Percentiles rank a stretch among this genome's conserved stretches.
These are phyloP conservation scores for Sporothrix schenckii DNA, from an alignment of 2,329 filamentous ascomycete species.

Conservation along the genomic window DNA sequence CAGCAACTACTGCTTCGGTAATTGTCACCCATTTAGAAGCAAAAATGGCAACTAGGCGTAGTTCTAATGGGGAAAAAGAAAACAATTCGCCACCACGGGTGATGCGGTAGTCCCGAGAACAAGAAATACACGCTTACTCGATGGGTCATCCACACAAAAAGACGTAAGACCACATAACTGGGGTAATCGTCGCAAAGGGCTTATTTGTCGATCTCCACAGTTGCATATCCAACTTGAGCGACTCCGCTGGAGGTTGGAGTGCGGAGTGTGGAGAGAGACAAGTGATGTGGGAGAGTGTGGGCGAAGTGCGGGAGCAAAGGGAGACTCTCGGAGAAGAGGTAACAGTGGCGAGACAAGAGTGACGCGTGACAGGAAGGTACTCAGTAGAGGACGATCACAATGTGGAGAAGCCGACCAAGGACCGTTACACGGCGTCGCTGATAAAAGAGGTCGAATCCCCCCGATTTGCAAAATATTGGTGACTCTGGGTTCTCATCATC, in stretches of 20 bases:
- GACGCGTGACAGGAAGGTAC: neutral
- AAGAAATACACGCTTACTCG: neutral
- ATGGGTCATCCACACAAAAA: no score
- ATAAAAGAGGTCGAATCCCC: neutral
- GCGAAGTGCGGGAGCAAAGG: neutral
- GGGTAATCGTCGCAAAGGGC: no score
- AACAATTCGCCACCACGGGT: neutral
- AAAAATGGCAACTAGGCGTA: neutral
- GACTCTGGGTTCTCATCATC: no score
- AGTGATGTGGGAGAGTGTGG: neutral
- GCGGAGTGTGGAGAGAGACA: conserved; percentile 11
- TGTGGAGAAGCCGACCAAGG: neutral
- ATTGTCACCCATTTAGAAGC: neutral
- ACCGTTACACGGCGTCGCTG: neutral
- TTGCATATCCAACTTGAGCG: neutral
- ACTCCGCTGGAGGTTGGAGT: neutral
- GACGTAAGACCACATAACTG: no score
- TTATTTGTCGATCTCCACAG: neutral
- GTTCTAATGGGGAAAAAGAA: neutral
- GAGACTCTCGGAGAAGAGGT: neutral
- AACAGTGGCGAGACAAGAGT: neutral
- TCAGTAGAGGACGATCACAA: neutral
- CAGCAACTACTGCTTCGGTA: neutral
- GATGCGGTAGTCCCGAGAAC: neutral
- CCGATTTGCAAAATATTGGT: neutral